phyloP scores from a whole-genome alignment of 371 early-diverging fungal species.

The Mucor velutinosus region DNA sequence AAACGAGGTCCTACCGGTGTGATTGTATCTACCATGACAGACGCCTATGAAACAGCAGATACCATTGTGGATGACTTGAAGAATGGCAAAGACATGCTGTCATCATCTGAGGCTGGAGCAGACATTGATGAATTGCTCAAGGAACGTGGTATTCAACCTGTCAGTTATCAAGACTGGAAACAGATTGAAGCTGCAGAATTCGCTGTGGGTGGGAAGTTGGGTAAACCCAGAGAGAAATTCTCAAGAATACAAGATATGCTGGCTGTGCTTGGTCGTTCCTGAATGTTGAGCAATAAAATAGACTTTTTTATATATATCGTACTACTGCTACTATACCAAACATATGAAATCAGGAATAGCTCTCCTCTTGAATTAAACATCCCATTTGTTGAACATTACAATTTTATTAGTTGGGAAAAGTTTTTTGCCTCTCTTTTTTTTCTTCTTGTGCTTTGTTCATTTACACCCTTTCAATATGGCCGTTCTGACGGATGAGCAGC shows the following conservation, averaged over 20 bases:
- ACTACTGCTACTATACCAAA: too few relatives aligned
- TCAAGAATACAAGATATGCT: constrained; percentile 71
- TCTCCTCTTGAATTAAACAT: neutral
- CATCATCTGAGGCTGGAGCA: constrained; percentile 26
- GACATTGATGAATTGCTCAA: constrained; percentile 32
- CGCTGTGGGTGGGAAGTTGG: constrained; percentile 58
- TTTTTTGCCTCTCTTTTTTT: neutral
- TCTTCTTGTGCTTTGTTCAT: neutral
- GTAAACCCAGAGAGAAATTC: constrained; percentile 88
- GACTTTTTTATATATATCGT: too few relatives aligned
- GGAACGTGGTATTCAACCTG: constrained; percentile 41
- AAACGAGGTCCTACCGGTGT: constrained; percentile 95
- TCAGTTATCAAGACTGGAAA: constrained; percentile 82
- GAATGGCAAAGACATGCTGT: constrained; percentile 31
- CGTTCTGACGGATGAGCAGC: constrained; percentile 55
- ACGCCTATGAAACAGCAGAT: constrained; percentile 91
- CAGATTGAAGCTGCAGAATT: constrained; percentile 78
- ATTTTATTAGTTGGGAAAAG: neutral
- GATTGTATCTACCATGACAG: constrained; percentile 93
- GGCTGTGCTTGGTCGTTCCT: constrained; percentile 25
- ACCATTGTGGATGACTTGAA: constrained; percentile 66
- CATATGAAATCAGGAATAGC: too few relatives aligned
- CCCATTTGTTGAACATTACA: neutral
- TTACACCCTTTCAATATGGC: too few relatives aligned
- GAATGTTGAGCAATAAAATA: neutral